Percentiles rank a stretch among this genome's conserved stretches.
Conservation (phyloP, 1,139 yeast genomes). For the Yamadazyma conglobata region DNA sequence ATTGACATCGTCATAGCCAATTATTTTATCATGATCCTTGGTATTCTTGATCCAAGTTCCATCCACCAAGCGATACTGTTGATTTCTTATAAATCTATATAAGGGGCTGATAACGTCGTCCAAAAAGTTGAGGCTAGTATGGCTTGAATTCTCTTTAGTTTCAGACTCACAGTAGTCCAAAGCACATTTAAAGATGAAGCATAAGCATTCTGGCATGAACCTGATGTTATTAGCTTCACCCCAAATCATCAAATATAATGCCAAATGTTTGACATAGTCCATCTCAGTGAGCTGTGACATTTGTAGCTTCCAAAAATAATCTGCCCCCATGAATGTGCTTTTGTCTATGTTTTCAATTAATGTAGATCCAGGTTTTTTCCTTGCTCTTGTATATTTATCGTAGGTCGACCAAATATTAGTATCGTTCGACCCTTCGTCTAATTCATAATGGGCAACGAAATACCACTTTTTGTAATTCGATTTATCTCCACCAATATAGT, state of each 20-base stretch:
- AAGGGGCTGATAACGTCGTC: slow-evolving; percentile 44
- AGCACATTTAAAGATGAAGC: slow-evolving; percentile 35
- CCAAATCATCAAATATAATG: slow-evolving; percentile 38
- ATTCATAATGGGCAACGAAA: slow-evolving; percentile 29
- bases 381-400: slow-evolving; percentile 5
- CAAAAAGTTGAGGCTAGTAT: slow-evolving; percentile 24
- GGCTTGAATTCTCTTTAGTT: too few species aligned
- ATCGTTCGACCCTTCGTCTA: slow-evolving; percentile 17
- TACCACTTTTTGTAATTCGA: slow-evolving; percentile 44
- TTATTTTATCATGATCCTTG: slow-evolving; percentile 64
- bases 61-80: slow-evolving; percentile 35
- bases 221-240: slow-evolving; percentile 43
- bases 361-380: slow-evolving; percentile 5
- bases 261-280: slow-evolving; percentile 30
- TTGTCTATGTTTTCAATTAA: slow-evolving; percentile 8
- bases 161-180: slow-evolving; percentile 19
- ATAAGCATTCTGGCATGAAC: slow-evolving; percentile 42
- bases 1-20: slow-evolving; percentile 86
- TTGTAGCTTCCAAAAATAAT: slow-evolving; percentile 21
- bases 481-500: slow-evolving; percentile 40
- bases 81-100: slow-evolving; percentile 40
- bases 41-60: slow-evolving; percentile 47
- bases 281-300: slow-evolving; percentile 17
- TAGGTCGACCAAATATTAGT: slow-evolving; percentile 14
- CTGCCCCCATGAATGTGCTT: slow-evolving; percentile 17